phyloP scores from a whole-genome alignment of 1,284 basidiomycete species.

The Trichosporon ovoides region DNA sequence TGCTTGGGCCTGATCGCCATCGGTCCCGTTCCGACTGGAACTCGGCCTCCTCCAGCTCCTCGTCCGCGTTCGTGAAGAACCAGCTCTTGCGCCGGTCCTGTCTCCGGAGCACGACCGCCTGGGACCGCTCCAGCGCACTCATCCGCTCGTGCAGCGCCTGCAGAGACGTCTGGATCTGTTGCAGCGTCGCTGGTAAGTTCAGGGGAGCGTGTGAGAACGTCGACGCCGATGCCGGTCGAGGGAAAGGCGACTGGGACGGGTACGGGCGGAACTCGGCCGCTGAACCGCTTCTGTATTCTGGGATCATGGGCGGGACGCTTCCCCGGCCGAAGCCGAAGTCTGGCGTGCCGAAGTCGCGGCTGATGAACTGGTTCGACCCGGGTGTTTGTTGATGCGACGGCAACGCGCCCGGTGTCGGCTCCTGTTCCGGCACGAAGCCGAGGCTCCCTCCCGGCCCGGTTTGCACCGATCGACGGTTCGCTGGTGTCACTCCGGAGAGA shows the following conservation, averaged over 20 bases:
- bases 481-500: conserved; percentile 7
- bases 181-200: conserved; percentile 37
- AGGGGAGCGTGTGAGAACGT: conserved; percentile 37
- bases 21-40: conserved; percentile 20
- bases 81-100: conserved; percentile 31
- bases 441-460: neutral
- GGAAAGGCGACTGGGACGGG: conserved; percentile 6
- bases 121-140: conserved; percentile 60
- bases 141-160: conserved; percentile 85
- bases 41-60: conserved; percentile 38
- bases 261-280: conserved; percentile 10
- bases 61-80: conserved; percentile 33
- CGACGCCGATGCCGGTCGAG: conserved; percentile 40
- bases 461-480: neutral
- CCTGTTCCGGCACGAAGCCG: conserved; percentile 9
- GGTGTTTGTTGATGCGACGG: conserved; percentile 6
- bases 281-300: neutral
- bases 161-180: conserved; percentile 67
- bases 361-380: conserved; percentile 9
- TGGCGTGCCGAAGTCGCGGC: conserved; percentile 29
- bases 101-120: conserved; percentile 35
- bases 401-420: neutral
- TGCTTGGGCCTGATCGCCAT: conserved; percentile 18
- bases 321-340: conserved; percentile 14
- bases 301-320: neutral